A percentile compares a stretch with the other conserved stretches of the same genome.
Conservation (phyloP, 306 rosid species). For the Arachis stenosperma region DNA sequence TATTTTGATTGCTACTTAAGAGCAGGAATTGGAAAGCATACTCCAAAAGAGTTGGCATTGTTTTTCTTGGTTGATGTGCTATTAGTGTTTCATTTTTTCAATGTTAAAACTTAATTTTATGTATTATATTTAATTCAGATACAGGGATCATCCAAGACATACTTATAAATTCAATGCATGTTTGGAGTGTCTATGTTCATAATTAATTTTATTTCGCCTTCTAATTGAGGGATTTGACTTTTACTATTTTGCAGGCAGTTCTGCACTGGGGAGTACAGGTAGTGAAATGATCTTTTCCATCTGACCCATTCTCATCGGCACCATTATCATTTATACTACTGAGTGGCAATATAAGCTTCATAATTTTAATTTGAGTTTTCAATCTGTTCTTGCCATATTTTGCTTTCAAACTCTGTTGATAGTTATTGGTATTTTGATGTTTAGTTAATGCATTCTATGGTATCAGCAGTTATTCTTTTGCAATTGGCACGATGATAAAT, state of each 20-base stretch:
- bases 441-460: slow-evolving; percentile 7
- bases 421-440: neutral
- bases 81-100: slow-evolving; percentile 1
- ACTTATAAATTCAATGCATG: slow-evolving; percentile 9
- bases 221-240: slow-evolving; percentile 10
- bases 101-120: slow-evolving; percentile 7
- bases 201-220: neutral
- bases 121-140: neutral
- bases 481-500: neutral
- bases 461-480: slow-evolving; percentile 19
- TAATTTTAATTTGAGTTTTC: neutral
- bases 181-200: slow-evolving; percentile 4
- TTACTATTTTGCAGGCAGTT: slow-evolving; percentile 72
- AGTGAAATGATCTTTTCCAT: slow-evolving; percentile 37
- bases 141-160: neutral
- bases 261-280: slow-evolving; percentile 98
- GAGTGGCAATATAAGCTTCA: neutral
- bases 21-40: slow-evolving; percentile 6
- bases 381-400: neutral
- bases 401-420: slow-evolving; percentile 7
- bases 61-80: slow-evolving; percentile 20
- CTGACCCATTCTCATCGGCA: neutral
- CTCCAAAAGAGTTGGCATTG: neutral
- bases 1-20: neutral
- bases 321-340: neutral